These are phyloP conservation scores for Neoascochyta sp. DNA, from an alignment of 2,329 filamentous ascomycete genomes.

Conservation along the genomic window DNA sequence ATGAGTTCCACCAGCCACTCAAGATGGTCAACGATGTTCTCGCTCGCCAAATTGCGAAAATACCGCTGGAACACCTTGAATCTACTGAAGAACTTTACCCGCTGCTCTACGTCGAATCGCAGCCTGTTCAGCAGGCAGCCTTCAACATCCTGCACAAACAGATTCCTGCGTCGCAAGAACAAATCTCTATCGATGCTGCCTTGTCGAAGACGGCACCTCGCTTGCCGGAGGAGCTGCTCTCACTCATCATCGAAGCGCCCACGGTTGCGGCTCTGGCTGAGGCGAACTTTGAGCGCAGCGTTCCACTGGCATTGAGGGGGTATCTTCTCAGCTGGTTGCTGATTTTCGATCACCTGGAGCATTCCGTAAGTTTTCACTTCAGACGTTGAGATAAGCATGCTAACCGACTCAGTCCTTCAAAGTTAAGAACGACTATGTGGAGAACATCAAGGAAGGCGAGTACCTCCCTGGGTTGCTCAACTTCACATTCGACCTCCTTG, in stretches of 20 bases:
- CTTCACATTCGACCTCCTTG: conserved; percentile 80
- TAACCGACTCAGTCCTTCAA: conserved; percentile 61
- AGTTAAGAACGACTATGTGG: conserved; percentile 75
- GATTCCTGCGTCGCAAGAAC: conserved; percentile 74
- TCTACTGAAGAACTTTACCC: conserved; percentile 69
- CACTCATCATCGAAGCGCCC: conserved; percentile 75
- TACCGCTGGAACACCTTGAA: conserved; percentile 60
- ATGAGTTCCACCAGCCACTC: conserved; percentile 60
- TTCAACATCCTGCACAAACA: conserved; percentile 76
- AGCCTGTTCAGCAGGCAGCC: conserved; percentile 72
- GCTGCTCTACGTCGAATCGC: conserved; percentile 70
- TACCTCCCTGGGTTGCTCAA: conserved; percentile 67
- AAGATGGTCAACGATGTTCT: conserved; percentile 73
- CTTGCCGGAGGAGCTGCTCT: conserved; percentile 80
- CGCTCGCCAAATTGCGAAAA: conserved; percentile 62
- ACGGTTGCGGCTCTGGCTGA: conserved; percentile 65
- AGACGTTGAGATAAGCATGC: conserved; percentile 2
- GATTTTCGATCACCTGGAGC: conserved; percentile 78
- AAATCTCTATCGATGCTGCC: conserved; percentile 73
- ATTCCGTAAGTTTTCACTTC: conserved; percentile 49
- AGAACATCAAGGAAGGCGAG: conserved; percentile 71
- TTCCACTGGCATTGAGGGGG: conserved; percentile 67
- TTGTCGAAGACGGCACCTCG: conserved; percentile 68
- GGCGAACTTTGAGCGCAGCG: conserved; percentile 59
- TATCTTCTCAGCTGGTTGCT: conserved; percentile 89